Conservation (phyloP, 2,329 filamentous ascomycete species). For the Colletotrichum sp. region DNA sequence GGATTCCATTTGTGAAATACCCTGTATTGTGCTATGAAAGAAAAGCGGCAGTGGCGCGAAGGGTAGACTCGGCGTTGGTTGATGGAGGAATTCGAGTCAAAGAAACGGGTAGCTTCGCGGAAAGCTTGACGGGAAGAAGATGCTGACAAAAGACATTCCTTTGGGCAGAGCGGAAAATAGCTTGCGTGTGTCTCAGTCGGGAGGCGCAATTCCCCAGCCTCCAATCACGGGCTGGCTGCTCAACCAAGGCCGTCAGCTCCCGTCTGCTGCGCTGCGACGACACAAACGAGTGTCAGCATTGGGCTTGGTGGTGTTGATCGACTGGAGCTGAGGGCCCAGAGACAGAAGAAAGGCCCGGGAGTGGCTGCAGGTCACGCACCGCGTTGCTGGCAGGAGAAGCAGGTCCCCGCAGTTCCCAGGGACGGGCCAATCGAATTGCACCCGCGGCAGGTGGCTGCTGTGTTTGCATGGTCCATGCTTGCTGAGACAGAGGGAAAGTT, state of each 20-base stretch:
- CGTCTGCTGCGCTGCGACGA: neutral
- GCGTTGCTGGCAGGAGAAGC: neutral
- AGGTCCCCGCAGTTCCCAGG: neutral
- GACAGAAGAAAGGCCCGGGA: neutral
- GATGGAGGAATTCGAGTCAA: neutral
- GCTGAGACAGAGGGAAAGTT: neutral
- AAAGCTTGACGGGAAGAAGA: neutral
- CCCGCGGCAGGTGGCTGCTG: neutral
- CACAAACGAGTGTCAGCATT: neutral
- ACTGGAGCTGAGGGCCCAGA: neutral
- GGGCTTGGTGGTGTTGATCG: neutral
- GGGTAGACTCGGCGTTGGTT: neutral
- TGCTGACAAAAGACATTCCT: neutral
- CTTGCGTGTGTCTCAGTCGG: neutral
- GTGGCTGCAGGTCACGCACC: neutral
- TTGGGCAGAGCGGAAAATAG: neutral
- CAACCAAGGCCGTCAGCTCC: neutral
- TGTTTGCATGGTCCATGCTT: neutral
- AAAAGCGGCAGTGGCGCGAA: neutral
- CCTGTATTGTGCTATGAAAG: neutral
- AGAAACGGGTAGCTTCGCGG: neutral
- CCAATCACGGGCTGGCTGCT: neutral
- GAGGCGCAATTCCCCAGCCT: neutral
- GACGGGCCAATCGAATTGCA: neutral
- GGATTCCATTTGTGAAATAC: neutral